Base-by-base conservation (phyloP, 1,139 yeast genomes). In the Yamadazyma sp. region DNA sequence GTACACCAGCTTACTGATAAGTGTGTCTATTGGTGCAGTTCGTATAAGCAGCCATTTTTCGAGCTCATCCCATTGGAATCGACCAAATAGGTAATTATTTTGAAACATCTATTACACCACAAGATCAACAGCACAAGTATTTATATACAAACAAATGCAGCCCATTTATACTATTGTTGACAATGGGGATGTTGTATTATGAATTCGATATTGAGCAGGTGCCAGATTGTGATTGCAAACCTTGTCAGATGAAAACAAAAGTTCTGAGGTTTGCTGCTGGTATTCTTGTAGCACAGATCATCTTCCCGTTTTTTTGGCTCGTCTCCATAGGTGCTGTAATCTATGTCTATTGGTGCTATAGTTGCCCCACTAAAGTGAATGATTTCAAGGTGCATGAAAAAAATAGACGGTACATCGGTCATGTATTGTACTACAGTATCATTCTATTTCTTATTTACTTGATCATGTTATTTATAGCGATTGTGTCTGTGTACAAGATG, bases 31-130 rank as follows among this genome's bases (percentile, higher is more conserved):
- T n/a, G n/a, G n/a, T n/a, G n/a, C n/a, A n/a, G n/a, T n/a, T n/a
- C n/a, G n/a, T n/a, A n/a, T n/a, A n/a, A n/a, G n/a, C n/a, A n/a
- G n/a, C n/a, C n/a, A n/a, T n/a, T n/a, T n/a, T n/a, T n/a, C n/a
- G n/a, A n/a, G n/a, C n/a, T n/a, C n/a, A n/a, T n/a, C n/a, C 43
- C 34, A 40, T 40, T 40, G 44, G 18, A 29, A 23, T 23, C n/a
- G 32, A 41, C 33, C 21, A 35, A 34, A 13, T 21, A 29, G 44
- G 44, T 13, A 40, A 40, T 33, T 36, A 7, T 27, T 27, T 27
- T 27, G n/a, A 24, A 14, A 15, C 15, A 31, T 18, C 33, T 31
- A 27, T 11, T 12, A 31, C 33, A 31, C 11, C 11, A 15, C 21
- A 18, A 18, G n/a, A n/a, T n/a, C n/a, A n/a, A n/a, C n/a, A n/a